Percentiles rank a stretch among this genome's conserved stretches.
These are phyloP conservation scores for Allium fistulosum DNA, from an alignment of 106 monocot species.

Conservation along the genomic window DNA sequence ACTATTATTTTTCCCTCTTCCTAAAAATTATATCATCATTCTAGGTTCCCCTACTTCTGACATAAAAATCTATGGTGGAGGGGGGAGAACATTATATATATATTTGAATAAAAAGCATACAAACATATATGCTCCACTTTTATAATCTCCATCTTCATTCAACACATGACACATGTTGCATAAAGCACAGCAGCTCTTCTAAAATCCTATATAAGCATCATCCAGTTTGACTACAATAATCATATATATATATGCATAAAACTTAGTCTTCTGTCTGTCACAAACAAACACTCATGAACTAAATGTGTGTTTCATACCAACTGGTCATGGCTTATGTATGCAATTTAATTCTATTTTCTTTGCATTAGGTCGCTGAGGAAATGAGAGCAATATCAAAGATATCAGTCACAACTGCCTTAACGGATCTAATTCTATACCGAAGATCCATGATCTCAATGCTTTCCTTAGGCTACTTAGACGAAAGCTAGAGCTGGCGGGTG, in stretches of 20 bases:
- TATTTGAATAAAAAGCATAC: too few species aligned
- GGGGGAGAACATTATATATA: too few species aligned
- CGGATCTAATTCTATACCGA: slow-evolving; percentile 76
- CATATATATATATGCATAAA: not conserved
- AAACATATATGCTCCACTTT: not conserved
- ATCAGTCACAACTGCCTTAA: slow-evolving; percentile 60
- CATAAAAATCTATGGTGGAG: too few species aligned
- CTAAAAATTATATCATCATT: not conserved
- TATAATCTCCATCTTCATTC: not conserved
- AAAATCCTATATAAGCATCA: not conserved
- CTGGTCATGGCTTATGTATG: too few species aligned
- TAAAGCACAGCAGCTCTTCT: not conserved
- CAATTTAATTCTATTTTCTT: not conserved
- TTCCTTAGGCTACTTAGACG: slow-evolving; percentile 72
- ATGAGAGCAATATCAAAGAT: slow-evolving; percentile 59
- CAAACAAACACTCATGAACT: not conserved
- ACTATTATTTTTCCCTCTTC: not conserved
- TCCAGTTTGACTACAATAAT: not conserved
- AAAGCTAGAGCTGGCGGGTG: slow-evolving; percentile 73
- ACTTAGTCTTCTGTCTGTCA: not conserved
- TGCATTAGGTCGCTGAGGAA: slow-evolving; percentile 52
- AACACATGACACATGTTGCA: not conserved
- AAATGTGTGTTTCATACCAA: too few species aligned
- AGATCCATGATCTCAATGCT: slow-evolving; percentile 90
- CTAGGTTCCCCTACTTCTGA: not conserved